A percentile compares a stretch with the other conserved stretches of the same genome.
Evolutionary conservation across 176 grass and related monocot species (phyloP).

Genomic region (Typha latifolia): DNA sequence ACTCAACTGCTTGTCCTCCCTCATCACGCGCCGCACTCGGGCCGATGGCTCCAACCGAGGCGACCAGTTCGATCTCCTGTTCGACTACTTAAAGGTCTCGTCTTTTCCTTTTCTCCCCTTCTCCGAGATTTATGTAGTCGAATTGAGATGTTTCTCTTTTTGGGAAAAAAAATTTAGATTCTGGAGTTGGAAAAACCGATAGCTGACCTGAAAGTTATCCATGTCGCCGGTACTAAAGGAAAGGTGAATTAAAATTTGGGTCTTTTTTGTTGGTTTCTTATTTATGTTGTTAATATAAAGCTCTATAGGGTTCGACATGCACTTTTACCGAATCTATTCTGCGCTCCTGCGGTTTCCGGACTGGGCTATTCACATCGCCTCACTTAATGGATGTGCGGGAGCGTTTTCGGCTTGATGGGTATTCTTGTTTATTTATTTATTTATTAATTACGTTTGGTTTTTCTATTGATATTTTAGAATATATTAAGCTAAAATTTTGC

Average conservation of each 20-base stretch:
- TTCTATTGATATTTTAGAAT: neutral
- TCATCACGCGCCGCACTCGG: slow-evolving; percentile 64
- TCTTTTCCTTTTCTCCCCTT: neutral
- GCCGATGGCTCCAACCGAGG: slow-evolving; percentile 53
- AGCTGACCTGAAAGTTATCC: slow-evolving; percentile 58
- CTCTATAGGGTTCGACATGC: slow-evolving; percentile 69
- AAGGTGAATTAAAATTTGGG: slow-evolving; percentile 35
- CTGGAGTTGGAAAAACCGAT: slow-evolving; percentile 71
- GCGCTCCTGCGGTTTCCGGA: slow-evolving; percentile 70
- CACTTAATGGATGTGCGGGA: slow-evolving; percentile 91
- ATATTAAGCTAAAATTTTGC: neutral
- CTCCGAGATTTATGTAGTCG: neutral
- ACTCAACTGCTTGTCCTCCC: slow-evolving; percentile 61
- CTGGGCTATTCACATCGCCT: slow-evolving; percentile 80
- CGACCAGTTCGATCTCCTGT: slow-evolving; percentile 71
- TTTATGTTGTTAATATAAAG: slow-evolving; percentile 1
- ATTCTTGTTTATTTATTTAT: slow-evolving; percentile 5
- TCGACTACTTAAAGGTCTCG: slow-evolving; percentile 67
- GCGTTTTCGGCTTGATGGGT: slow-evolving; percentile 80
- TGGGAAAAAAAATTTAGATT: slow-evolving; percentile 20
- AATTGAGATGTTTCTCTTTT: neutral
- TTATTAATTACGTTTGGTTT: neutral
- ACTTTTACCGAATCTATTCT: slow-evolving; percentile 81
- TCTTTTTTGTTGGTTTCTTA: neutral
- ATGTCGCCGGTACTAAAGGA: slow-evolving; percentile 90